These are phyloP conservation scores for Cladosporium sp. DNA, from an alignment of 2,329 filamentous ascomycete species.

Conservation along the genomic window DNA sequence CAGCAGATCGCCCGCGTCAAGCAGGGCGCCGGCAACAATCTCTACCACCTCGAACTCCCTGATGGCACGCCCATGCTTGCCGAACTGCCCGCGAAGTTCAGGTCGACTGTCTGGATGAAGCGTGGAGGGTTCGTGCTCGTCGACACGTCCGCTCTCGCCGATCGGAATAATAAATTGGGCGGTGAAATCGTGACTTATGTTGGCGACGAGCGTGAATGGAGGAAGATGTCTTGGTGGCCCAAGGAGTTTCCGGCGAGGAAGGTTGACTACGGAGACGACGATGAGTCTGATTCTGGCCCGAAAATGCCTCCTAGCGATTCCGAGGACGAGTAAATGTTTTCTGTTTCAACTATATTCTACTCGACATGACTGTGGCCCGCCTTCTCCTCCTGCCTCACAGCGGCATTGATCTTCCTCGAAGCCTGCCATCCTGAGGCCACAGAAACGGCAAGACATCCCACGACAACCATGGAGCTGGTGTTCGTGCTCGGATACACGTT, in stretches of 20 bases:
- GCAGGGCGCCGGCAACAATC: constrained; percentile 81
- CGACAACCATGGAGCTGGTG: constrained; percentile 61
- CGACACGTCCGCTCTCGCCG: constrained; percentile 63
- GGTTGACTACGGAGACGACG: constrained; percentile 39
- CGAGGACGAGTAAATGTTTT: constrained; percentile 20
- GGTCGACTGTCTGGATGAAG: constrained; percentile 91
- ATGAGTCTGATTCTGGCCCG: constrained; percentile 61
- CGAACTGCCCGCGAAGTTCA: constrained; percentile 80
- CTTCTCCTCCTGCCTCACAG: neutral
- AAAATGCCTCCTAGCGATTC: constrained; percentile 32
- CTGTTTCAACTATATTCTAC: neutral
- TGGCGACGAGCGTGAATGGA: constrained; percentile 85
- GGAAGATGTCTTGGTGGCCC: constrained; percentile 80
- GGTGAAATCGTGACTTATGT: constrained; percentile 94
- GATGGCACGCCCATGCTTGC: constrained; percentile 63
- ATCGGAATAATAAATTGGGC: constrained; percentile 69
- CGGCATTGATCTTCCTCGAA: neutral
- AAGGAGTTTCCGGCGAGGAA: constrained; percentile 45
- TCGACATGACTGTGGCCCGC: neutral
- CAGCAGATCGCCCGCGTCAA: constrained; percentile 71
- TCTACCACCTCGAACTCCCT: constrained; percentile 76
- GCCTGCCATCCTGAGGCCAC: constrained; percentile 56
- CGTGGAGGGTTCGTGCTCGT: constrained; percentile 83
- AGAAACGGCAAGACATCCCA: constrained; percentile 65
- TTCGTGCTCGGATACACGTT: constrained; percentile 84